Percentiles rank a stretch among this genome's conserved stretches.
These are phyloP conservation scores for Petunia axillaris DNA, from an alignment of 257 asterid species.

Conservation along the genomic window DNA sequence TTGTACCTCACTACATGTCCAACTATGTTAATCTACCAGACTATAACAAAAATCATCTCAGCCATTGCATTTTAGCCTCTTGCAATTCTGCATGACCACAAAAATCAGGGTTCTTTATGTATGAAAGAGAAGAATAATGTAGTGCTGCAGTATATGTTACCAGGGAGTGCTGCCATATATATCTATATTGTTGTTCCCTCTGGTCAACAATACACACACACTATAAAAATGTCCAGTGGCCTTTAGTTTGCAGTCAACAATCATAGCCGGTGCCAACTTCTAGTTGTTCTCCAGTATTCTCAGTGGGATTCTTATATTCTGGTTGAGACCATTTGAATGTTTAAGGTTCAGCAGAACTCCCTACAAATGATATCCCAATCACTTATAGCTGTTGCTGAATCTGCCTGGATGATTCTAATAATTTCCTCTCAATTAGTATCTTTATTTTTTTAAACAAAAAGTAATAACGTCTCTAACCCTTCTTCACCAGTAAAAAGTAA, in stretches of 20 bases:
- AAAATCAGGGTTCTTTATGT: background rate
- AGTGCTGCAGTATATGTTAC: background rate
- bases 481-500: constrained; percentile 6
- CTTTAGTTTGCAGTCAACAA: background rate
- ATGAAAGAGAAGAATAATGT: background rate
- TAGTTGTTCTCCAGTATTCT: background rate
- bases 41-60: background rate
- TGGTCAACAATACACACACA: background rate
- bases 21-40: background rate
- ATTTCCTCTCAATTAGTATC: background rate
- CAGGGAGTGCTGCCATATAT: background rate
- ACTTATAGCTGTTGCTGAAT: no score
- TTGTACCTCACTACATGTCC: background rate
- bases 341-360: background rate
- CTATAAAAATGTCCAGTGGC: no score
- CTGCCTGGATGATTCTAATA: constrained; percentile 9
- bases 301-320: constrained; percentile 4
- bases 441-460: background rate
- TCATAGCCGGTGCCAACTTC: background rate
- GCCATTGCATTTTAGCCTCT: constrained; percentile 1
- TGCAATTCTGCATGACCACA: background rate
- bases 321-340: background rate
- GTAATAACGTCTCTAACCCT: constrained; percentile 5
- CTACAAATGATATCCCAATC: no score
- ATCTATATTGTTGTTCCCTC: background rate